A percentile compares a stretch with the other conserved stretches of the same genome.
phyloP scores from a whole-genome alignment of 257 asterid genomes.

The Solanum chiquidenum region DNA sequence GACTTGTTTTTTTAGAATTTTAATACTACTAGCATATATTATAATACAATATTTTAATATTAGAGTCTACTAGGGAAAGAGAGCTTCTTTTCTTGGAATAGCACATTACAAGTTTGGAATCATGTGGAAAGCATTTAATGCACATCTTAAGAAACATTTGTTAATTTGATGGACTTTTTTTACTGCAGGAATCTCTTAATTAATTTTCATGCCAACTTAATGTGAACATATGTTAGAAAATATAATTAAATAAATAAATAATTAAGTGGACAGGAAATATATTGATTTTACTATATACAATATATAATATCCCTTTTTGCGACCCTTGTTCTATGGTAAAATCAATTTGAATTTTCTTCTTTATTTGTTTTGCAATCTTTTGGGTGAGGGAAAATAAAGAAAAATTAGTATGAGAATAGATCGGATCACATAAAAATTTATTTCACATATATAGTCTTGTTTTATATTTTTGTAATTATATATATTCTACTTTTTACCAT shows the following conservation, averaged over 20 bases:
- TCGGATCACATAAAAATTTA: background rate
- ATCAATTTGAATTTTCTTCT: background rate
- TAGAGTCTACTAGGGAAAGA: slow-evolving; percentile 27
- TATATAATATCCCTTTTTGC: background rate
- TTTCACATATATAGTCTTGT: background rate
- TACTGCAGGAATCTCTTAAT: background rate
- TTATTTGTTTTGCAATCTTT: background rate
- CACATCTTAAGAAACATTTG: slow-evolving; percentile 3
- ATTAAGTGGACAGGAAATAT: background rate
- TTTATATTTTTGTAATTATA: too few relatives aligned
- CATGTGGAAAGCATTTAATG: slow-evolving; percentile 92
- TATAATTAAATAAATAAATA: background rate
- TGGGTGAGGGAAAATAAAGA: too few relatives aligned
- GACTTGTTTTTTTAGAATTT: background rate
- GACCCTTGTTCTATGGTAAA: background rate
- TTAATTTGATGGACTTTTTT: too few relatives aligned
- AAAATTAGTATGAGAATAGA: too few relatives aligned
- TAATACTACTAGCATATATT: background rate
- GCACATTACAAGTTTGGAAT: slow-evolving; percentile 75
- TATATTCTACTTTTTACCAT: too few relatives aligned
- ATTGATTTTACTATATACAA: background rate
- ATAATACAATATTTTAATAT: slow-evolving; percentile 1
- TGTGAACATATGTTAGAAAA: background rate
- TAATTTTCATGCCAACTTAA: background rate
- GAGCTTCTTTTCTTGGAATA: slow-evolving; percentile 56